Conservation (phyloP, 352 stramenopile species). For the Globisporangium recalcitrans region DNA sequence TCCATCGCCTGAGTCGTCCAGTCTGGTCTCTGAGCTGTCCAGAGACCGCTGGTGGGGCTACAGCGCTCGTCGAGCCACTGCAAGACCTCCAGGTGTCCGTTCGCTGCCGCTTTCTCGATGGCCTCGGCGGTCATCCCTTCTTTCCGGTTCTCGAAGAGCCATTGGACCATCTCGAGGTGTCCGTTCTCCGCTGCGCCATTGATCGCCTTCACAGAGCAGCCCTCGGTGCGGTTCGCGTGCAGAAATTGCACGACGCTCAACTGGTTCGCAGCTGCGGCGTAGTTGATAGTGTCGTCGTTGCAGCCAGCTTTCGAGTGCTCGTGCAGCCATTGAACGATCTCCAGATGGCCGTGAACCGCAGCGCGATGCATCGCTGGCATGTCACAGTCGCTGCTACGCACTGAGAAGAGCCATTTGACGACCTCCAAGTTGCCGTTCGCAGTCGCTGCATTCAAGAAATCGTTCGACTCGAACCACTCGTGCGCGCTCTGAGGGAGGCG, state of each 20-base stretch:
- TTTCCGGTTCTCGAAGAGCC: constrained; percentile 28
- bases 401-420: constrained; percentile 18
- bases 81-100: constrained; percentile 29
- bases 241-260: constrained; percentile 35
- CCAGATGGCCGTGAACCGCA: constrained; percentile 21
- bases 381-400: constrained; percentile 19
- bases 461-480: constrained; percentile 5
- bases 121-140: constrained; percentile 23
- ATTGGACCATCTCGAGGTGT: constrained; percentile 34
- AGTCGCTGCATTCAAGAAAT: constrained; percentile 8
- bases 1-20: constrained; percentile 19
- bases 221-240: constrained; percentile 21
- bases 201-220: constrained; percentile 32
- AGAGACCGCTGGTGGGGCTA: constrained; percentile 10
- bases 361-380: constrained; percentile 32
- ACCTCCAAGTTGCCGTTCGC: constrained; percentile 21
- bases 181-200: constrained; percentile 31
- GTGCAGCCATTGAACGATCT: constrained; percentile 30
- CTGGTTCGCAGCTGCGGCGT: constrained; percentile 28
- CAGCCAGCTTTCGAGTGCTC: constrained; percentile 23
- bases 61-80: constrained; percentile 20
- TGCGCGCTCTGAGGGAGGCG: neutral
- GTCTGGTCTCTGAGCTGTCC: constrained; percentile 16
- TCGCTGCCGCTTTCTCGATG: constrained; percentile 34
- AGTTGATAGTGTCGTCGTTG: constrained; percentile 25